A percentile compares a stretch with the other conserved stretches of the same genome.
Conservation (phyloP, 192 early-diverging fungal genomes). For the Geosiphon pyriformis region DNA sequence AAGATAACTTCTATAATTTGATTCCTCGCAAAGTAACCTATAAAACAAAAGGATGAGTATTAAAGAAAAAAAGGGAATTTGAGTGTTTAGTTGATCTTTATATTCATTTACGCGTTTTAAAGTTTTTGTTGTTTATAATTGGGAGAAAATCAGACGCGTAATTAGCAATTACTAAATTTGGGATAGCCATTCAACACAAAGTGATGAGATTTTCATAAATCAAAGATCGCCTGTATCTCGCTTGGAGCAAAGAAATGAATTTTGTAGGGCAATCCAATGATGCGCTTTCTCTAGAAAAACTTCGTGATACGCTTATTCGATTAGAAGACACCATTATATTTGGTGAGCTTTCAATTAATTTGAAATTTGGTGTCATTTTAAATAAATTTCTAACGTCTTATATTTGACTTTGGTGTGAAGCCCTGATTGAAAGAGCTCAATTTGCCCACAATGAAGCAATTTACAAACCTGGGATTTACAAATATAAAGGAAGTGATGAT, state of each 20-base stretch:
- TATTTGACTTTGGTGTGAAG: slow-evolving; percentile 38
- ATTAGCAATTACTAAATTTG: too few species aligned
- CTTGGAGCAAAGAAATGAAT: slow-evolving; percentile 14
- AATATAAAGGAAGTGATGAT: slow-evolving; percentile 53
- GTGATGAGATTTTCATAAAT: too few species aligned
- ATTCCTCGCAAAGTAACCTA: too few species aligned
- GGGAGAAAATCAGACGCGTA: too few species aligned
- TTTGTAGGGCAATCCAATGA: slow-evolving; percentile 5
- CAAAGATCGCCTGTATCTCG: too few species aligned
- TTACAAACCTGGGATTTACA: slow-evolving; percentile 65
- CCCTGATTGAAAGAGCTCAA: slow-evolving; percentile 90
- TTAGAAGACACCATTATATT: slow-evolving; percentile 95
- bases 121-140: too few species aligned
- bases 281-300: slow-evolving; percentile 27
- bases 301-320: slow-evolving; percentile 78
- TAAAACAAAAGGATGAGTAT: too few species aligned
- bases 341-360: slow-evolving; percentile 38
- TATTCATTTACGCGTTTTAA: too few species aligned
- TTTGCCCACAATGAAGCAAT: slow-evolving; percentile 79
- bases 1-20: too few species aligned
- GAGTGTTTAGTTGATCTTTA: too few species aligned
- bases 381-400: slow-evolving; percentile 1
- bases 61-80: too few species aligned
- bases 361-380: background rate
- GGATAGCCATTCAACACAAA: too few species aligned